Conservation (phyloP, 139 green algal genomes). For the Coelastrella sp. region DNA sequence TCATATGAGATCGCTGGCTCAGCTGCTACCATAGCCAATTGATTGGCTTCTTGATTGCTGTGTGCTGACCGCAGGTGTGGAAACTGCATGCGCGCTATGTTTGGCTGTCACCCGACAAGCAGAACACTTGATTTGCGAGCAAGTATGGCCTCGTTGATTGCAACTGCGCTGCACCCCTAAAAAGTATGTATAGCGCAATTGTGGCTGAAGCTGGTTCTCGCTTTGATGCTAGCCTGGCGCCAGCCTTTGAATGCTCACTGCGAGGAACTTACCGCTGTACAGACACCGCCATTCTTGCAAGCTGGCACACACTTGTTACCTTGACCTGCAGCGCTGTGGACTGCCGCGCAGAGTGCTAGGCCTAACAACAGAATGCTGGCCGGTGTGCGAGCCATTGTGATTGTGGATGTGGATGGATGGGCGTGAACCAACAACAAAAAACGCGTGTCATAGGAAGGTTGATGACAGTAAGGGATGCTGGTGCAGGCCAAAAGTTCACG, state of each 20-base stretch:
- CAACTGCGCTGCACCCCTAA: no score
- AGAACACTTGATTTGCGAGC: neutral
- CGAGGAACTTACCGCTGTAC: conserved; percentile 24
- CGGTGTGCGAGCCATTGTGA: neutral
- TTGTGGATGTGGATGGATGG: neutral
- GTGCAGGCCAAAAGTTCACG: neutral
- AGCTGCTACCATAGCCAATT: no score
- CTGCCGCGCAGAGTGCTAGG: neutral
- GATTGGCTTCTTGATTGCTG: no score
- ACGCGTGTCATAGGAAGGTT: neutral
- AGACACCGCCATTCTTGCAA: conserved; percentile 36
- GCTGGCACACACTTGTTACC: conserved; percentile 9
- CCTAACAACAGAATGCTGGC: neutral
- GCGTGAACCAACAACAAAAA: neutral
- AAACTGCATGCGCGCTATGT: no score
- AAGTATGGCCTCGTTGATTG: no score
- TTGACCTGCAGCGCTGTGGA: neutral
- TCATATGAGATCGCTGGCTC: no score
- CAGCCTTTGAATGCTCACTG: neutral
- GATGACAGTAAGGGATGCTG: neutral
- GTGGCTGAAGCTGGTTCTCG: no score
- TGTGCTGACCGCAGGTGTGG: no score
- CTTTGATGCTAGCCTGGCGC: neutral
- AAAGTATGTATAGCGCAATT: no score
- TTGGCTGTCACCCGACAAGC: neutral